Percentiles rank a stretch among this genome's conserved stretches.
Evolutionary conservation across 352 stramenopile species (phyloP).

Genomic region (Globisporangium recalcitrans): DNA sequence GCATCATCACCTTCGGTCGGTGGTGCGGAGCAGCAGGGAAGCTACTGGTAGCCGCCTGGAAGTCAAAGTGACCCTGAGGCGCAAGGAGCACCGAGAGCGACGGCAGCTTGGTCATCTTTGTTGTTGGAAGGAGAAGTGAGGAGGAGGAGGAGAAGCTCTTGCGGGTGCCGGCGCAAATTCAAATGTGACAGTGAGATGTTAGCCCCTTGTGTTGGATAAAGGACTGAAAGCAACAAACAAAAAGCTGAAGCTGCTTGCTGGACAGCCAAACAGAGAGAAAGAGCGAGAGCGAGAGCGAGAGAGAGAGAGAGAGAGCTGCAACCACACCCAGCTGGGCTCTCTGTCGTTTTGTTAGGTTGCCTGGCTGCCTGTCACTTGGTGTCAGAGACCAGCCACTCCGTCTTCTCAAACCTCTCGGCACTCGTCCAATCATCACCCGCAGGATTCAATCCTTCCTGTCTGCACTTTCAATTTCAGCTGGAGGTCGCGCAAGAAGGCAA

Average conservation of each 20-base stretch:
- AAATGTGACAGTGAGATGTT: constrained; percentile 4
- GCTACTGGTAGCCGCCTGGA: neutral
- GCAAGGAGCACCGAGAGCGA: constrained; percentile 16
- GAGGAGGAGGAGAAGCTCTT: neutral
- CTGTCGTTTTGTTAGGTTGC: neutral
- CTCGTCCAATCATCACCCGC: neutral
- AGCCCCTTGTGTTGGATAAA: neutral
- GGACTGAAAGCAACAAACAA: neutral
- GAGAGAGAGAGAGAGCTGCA: neutral
- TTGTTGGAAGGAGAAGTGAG: neutral
- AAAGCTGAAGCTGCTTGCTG: neutral
- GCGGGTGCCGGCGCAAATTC: constrained; percentile 6
- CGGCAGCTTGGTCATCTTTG: constrained; percentile 12
- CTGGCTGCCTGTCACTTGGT: neutral
- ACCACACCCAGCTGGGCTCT: neutral
- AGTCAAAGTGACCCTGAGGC: constrained; percentile 1
- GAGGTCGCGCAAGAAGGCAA: neutral
- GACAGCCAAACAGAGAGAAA: neutral
- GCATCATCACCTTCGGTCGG: neutral
- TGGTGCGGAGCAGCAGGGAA: neutral
- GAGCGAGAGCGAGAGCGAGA: neutral
- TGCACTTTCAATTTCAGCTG: neutral
- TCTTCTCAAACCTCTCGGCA: too few species aligned
- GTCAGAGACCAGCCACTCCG: neutral
- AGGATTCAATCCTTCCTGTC: neutral